phyloP scores from a whole-genome alignment of 2,329 filamentous ascomycete species.

The Diaporthe humulicola region DNA sequence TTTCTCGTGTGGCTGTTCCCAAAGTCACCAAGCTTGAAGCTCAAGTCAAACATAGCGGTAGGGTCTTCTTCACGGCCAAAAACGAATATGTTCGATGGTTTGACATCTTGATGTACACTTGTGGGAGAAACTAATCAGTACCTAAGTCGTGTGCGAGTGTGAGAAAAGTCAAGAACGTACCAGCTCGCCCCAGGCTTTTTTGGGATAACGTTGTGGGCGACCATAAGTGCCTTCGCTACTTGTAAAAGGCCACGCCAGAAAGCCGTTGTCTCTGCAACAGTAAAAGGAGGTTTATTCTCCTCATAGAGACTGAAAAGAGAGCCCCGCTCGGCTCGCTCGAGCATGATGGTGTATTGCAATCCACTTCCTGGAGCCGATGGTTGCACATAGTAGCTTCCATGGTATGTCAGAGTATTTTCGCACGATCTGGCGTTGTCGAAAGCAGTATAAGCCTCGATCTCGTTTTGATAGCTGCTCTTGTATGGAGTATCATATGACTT shows the following conservation, averaged over 20 bases:
- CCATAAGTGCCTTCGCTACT: not conserved
- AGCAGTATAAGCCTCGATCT: not conserved
- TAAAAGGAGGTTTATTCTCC: not conserved
- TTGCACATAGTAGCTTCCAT: not conserved
- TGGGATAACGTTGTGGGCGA: not conserved
- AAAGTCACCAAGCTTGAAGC: conserved; percentile 11
- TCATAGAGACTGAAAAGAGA: not conserved
- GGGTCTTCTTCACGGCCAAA: not conserved
- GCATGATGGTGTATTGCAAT: not conserved
- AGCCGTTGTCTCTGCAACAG: not conserved
- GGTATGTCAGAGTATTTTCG: not conserved
- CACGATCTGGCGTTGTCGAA: not conserved
- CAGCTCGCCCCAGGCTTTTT: not conserved
- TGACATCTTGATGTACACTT: conserved; percentile 19
- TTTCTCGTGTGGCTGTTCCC: not conserved
- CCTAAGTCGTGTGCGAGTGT: accelerated
- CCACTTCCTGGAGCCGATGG: not conserved
- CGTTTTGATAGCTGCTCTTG: not conserved
- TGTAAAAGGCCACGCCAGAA: not conserved
- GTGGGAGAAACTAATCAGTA: not conserved
- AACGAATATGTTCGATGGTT: conserved; percentile 19
- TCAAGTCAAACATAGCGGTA: not conserved
- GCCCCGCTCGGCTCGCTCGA: not conserved
- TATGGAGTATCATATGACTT: not conserved
- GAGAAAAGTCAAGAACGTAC: not conserved